Conservation (phyloP, 352 stramenopile species). For the Stramenopiles sp. region DNA sequence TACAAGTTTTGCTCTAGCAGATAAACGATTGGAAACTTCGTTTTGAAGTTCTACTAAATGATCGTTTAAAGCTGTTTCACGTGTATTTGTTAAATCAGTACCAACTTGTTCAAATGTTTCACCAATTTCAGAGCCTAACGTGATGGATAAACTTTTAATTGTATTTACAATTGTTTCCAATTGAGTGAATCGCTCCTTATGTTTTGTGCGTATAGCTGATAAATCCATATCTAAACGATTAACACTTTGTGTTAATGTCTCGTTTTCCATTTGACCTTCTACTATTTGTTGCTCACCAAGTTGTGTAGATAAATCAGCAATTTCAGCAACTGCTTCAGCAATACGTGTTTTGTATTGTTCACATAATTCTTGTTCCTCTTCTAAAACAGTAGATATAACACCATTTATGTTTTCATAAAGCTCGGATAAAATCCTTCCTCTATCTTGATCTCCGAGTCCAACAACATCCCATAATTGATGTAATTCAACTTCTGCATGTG, state of each 20-base stretch:
- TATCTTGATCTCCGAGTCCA: neutral
- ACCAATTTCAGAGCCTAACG: neutral
- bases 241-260: neutral
- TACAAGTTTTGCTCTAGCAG: neutral
- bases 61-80: neutral
- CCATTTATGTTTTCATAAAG: neutral
- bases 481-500: neutral
- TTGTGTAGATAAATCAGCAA: neutral
- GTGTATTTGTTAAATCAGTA: neutral
- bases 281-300: neutral
- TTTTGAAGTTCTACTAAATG: neutral
- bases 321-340: neutral
- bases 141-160: neutral
- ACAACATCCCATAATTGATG: neutral
- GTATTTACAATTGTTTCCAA: neutral
- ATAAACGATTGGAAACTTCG: neutral
- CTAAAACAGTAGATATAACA: neutral
- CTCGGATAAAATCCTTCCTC: neutral
- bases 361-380: slow-evolving; percentile 4
- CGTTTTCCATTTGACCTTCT: neutral
- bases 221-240: slow-evolving; percentile 5
- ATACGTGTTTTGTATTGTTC: slow-evolving; percentile 8
- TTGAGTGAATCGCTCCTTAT: neutral
- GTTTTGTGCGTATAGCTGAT: neutral
- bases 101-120: neutral